Conservation (phyloP, 129 eudicot genomes). For the Sambucus nigra region DNA sequence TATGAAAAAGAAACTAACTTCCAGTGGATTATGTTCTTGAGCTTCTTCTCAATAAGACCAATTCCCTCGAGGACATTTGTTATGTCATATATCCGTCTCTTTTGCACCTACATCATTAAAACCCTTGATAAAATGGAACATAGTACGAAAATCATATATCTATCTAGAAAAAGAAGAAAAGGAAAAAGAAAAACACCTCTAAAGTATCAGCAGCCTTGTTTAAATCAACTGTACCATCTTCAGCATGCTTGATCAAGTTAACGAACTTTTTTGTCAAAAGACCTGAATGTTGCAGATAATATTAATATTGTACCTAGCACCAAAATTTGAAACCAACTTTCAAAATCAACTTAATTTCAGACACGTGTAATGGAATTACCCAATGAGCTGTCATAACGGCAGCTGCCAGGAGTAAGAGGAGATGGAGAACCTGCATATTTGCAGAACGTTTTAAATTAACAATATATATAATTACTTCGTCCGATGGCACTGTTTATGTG, state of each 20-base stretch:
- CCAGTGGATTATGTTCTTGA: conserved; percentile 93
- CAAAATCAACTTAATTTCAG: neutral
- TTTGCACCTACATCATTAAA: conserved; percentile 64
- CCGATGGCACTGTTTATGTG: too few species aligned
- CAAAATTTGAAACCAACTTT: neutral
- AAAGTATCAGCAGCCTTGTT: conserved; percentile 96
- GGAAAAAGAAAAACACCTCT: conserved; percentile 52
- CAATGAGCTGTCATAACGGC: conserved; percentile 95
- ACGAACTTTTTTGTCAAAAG: conserved; percentile 87
- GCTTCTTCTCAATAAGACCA: conserved; percentile 97
- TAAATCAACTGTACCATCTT: conserved; percentile 94
- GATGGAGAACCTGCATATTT: conserved; percentile 72
- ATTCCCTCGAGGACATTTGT: conserved; percentile 99
- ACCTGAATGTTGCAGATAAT: conserved; percentile 31
- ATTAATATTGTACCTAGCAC: neutral
- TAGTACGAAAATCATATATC: neutral
- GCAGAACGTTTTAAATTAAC: conserved; percentile 15
- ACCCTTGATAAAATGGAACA: neutral
- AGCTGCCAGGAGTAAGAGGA: conserved; percentile 81
- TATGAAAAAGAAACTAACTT: conserved; percentile 45
- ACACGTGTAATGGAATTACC: conserved; percentile 33
- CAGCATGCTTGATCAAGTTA: conserved; percentile 81
- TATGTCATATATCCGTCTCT: conserved; percentile 95
- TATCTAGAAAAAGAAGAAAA: neutral
- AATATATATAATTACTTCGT: neutral